Percentiles rank a stretch among this genome's conserved stretches.
These are phyloP conservation scores for Silene vulgaris DNA, from an alignment of 179 eudicot species.

Conservation along the genomic window DNA sequence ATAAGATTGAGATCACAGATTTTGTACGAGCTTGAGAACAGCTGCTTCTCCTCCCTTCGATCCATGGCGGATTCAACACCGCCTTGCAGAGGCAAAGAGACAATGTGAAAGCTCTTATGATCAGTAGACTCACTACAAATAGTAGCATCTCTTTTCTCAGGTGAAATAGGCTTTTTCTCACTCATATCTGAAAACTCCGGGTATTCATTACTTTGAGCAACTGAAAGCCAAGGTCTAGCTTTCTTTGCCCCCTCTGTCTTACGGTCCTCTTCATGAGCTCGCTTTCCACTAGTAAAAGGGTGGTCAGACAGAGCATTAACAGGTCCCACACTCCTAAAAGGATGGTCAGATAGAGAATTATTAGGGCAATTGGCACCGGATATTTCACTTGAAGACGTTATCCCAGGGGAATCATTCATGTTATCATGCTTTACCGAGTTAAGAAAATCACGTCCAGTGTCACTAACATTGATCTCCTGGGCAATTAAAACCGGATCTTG, in stretches of 20 bases:
- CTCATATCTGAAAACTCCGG: conserved; percentile 31
- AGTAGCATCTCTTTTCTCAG: conserved; percentile 26
- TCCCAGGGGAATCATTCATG: conserved; percentile 26
- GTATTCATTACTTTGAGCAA: conserved; percentile 36
- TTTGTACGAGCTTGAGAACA: conserved; percentile 69
- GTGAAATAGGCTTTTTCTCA: conserved; percentile 27
- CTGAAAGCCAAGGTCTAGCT: conserved; percentile 57
- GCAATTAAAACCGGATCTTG: conserved; percentile 28
- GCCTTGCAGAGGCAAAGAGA: conserved; percentile 35
- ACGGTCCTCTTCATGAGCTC: conserved; percentile 39
- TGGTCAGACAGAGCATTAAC: neutral
- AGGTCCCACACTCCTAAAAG: neutral
- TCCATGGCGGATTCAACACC: conserved; percentile 35
- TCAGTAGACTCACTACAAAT: conserved; percentile 29
- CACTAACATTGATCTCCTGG: conserved; percentile 27
- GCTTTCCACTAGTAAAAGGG: conserved; percentile 42
- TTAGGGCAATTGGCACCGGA: conserved; percentile 25
- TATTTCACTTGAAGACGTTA: conserved; percentile 13
- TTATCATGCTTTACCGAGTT: conserved; percentile 24
- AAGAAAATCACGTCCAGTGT: neutral
- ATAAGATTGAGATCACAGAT: conserved; percentile 84
- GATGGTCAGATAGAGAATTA: conserved; percentile 8
- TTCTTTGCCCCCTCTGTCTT: conserved; percentile 47
- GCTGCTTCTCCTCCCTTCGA: conserved; percentile 64
- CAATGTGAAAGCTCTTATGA: conserved; percentile 34